These are phyloP conservation scores for Apiospora malaysiana DNA, from an alignment of 2,329 filamentous ascomycete species.

Conservation along the genomic window DNA sequence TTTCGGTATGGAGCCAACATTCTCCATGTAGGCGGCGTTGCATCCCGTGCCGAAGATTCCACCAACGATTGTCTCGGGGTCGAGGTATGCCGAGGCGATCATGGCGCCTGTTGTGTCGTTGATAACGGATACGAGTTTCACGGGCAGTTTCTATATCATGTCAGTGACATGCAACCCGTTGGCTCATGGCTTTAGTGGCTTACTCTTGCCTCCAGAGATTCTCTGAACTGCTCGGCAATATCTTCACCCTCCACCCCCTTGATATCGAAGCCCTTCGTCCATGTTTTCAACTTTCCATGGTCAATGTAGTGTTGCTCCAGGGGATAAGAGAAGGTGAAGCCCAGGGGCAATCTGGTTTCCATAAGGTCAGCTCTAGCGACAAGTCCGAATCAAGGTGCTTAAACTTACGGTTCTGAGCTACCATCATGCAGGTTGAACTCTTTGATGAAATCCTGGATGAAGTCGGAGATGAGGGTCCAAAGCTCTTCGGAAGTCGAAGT, in stretches of 20 bases:
- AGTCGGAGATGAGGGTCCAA: constrained; percentile 74
- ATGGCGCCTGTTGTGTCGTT: constrained; percentile 80
- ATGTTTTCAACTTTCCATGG: constrained; percentile 72
- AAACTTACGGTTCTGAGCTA: constrained; percentile 48
- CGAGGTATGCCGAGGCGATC: constrained; percentile 76
- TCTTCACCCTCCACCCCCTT: constrained; percentile 73
- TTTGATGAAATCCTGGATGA: constrained; percentile 70
- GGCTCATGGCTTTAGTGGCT: constrained; percentile 40
- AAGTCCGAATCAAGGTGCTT: constrained; percentile 25
- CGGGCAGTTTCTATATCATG: constrained; percentile 62
- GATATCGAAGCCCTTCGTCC: constrained; percentile 80
- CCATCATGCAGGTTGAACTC: constrained; percentile 43
- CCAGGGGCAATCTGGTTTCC: constrained; percentile 61
- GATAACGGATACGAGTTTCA: constrained; percentile 75
- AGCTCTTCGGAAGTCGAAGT: constrained; percentile 68
- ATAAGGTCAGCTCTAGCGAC: constrained; percentile 48
- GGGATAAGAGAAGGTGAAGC: constrained; percentile 77
- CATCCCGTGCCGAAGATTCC: constrained; percentile 81
- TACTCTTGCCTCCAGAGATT: constrained; percentile 42
- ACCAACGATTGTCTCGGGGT: constrained; percentile 72
- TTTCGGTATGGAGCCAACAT: constrained; percentile 73
- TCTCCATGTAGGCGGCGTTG: constrained; percentile 80
- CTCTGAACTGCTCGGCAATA: constrained; percentile 70
- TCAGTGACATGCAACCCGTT: not conserved
- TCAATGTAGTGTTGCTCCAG: constrained; percentile 74